Conservation (phyloP, 192 early-diverging fungal genomes). For the Phlyctochytrium bullatum region DNA sequence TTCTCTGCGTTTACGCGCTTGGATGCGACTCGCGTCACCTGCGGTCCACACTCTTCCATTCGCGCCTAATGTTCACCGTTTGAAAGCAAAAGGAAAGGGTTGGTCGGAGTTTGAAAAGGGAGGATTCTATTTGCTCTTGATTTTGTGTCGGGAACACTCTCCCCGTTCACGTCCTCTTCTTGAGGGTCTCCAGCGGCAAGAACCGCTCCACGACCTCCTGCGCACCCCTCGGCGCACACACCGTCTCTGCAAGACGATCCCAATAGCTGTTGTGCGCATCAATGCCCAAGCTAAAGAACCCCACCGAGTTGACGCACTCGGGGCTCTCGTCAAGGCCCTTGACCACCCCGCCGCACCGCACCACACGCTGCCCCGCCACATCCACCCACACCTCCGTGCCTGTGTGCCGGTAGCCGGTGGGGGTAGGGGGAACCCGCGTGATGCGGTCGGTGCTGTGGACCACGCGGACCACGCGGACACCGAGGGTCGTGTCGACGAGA, state of each 20-base stretch:
- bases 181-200: neutral
- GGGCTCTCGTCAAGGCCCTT: neutral
- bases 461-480: neutral
- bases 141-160: too few relatives aligned
- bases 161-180: neutral
- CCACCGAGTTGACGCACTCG: neutral
- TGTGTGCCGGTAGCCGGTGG: neutral
- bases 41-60: too few relatives aligned
- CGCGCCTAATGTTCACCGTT: too few relatives aligned
- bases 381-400: neutral
- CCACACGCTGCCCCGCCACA: neutral
- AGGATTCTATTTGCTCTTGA: neutral
- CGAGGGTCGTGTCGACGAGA: neutral
- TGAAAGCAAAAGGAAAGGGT: too few relatives aligned
- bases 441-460: neutral
- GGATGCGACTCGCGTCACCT: too few relatives aligned
- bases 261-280: neutral
- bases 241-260: neutral
- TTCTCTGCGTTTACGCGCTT: too few relatives aligned
- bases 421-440: neutral
- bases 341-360: neutral
- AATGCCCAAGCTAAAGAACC: neutral
- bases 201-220: neutral
- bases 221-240: neutral
- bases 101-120: too few relatives aligned